Base-by-base conservation (phyloP, 352 stramenopile genomes). In the Phytophthora citrophthora region DNA sequence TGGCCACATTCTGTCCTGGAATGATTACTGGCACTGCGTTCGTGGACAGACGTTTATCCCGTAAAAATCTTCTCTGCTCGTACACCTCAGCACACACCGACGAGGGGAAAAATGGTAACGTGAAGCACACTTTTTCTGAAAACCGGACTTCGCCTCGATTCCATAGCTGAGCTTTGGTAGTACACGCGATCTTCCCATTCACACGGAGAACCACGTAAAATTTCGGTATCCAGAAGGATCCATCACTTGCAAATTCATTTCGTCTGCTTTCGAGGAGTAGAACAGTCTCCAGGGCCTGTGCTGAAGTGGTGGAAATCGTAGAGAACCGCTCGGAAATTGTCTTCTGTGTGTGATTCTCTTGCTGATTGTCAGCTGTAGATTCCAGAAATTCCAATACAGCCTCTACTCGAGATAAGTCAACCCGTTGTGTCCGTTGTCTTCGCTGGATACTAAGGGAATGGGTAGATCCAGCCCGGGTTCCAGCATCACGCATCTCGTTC, bases 31-130 rank as follows among this genome's bases (percentile, higher is more conserved):
- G 72, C 13, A 91, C 68, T 15, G 78, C 50, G 27, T 61, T 65
- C n/a, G 74, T 86, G 5, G 83, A 90, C 4, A 91, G 43, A 7
- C 80, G 40, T 11, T 72, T 57, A 39, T 88, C 69, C n/a, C 34
- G 48, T 20, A 68, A 6, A 24, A 83, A 16, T 20, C 44, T 54
- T 44, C 79, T 68, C 11, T 61, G 61, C 53, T 92, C 80, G 36
- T 83, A 79, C 20, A 92, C 69, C 44, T 76, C 69, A 38, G 80
- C 47, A 10, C 72, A 73, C 7, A 90, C 68, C 1, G 75, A 70
- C 15, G 73, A 61, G 0, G 86, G 84, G 23, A 92, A 85, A 49
- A 68, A 81, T 44, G 75, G 60, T 20, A 91, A 26, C 12, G 63
- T 72, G 20, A 92, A 64, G 5, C 66, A 70, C 10, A 93, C 54